Evolutionary conservation across 768 basidiomycete species (phyloP).

Genomic region (Hortiboletus campestris): DNA sequence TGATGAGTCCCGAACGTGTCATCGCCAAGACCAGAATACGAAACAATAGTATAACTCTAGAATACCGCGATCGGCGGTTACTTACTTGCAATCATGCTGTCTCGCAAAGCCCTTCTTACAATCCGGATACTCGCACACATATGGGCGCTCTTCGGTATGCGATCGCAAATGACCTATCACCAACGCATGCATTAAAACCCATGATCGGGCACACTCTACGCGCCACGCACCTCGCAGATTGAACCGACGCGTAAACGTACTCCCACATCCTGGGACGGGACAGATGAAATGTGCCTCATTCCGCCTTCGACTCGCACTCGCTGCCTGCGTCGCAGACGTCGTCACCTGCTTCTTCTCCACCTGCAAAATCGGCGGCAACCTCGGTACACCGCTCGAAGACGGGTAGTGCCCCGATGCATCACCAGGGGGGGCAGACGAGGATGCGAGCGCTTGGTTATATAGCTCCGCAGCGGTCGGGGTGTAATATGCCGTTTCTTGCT

Average conservation of each 20-base stretch:
- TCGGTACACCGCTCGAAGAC: conserved; percentile 36
- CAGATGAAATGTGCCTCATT: conserved; percentile 93
- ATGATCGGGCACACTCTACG: not conserved
- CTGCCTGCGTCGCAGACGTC: conserved; percentile 88
- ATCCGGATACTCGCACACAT: conserved; percentile 89
- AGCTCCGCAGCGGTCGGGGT: conserved; percentile 54
- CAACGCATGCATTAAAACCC: not conserved
- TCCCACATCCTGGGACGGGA: conserved; percentile 93
- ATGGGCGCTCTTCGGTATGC: conserved; percentile 93
- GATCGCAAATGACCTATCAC: conserved; percentile 83
- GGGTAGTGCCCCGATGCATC: conserved; percentile 32
- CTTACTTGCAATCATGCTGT: conserved; percentile 96
- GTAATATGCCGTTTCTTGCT: conserved; percentile 44
- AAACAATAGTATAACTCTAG: not conserved
- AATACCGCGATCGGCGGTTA: conserved; percentile 22
- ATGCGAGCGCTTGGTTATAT: conserved; percentile 47
- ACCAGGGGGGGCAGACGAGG: conserved; percentile 21
- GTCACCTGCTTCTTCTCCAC: conserved; percentile 96
- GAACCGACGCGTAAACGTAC: conserved; percentile 94
- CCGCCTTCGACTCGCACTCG: conserved; percentile 83
- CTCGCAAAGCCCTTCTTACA: conserved; percentile 95
- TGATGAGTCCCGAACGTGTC: conserved; percentile 5
- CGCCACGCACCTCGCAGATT: conserved; percentile 68
- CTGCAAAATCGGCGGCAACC: conserved; percentile 81
- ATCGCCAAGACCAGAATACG: not conserved